These are phyloP conservation scores for Alternaria incomplexa DNA, from an alignment of 2,329 filamentous ascomycete genomes.

Conservation along the genomic window DNA sequence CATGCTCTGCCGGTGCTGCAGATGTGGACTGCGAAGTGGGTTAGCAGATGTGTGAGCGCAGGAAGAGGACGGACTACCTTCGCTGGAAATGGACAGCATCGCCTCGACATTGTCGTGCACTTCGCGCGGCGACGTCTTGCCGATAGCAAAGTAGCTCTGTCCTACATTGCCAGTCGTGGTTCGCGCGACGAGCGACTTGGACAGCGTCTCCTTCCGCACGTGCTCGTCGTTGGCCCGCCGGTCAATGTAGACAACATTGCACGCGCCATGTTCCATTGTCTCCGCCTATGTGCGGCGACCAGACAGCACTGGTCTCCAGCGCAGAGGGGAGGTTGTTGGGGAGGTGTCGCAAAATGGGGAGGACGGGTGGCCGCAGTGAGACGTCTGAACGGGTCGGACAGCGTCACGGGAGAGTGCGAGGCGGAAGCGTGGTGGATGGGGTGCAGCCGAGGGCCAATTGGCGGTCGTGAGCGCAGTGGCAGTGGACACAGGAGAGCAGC, in stretches of 20 bases:
- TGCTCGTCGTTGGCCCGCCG: conserved; percentile 50
- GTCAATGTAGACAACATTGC: conserved; percentile 54
- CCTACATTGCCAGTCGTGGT: conserved; percentile 42
- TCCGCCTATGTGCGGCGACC: conserved; percentile 40
- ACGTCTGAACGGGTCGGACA: conserved; percentile 9
- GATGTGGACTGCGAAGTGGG: conserved; percentile 45
- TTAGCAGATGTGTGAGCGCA: conserved; percentile 9
- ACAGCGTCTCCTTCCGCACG: conserved; percentile 46
- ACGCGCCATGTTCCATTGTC: conserved; percentile 53
- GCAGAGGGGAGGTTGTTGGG: conserved; percentile 31
- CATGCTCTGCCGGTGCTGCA: conserved; percentile 49
- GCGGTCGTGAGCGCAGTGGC: conserved; percentile 7
- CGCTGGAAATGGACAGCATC: conserved; percentile 50
- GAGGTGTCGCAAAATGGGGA: conserved; percentile 28
- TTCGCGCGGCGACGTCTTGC: conserved; percentile 40
- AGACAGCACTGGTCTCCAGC: conserved; percentile 41
- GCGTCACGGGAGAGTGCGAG: conserved; percentile 1
- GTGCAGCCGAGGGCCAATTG: conserved; percentile 22
- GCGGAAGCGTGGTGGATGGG: conserved; percentile 12
- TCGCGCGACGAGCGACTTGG: conserved; percentile 40
- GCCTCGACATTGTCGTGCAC: conserved; percentile 49
- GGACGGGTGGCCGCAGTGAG: conserved; percentile 9
- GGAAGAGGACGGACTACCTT: conserved; percentile 39
- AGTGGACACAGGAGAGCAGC: conserved; percentile 13
- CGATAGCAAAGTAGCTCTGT: conserved; percentile 45